Evolutionary conservation across 2,329 filamentous ascomycete species (phyloP).

Genomic region (Aspergillus transmontanensis): DNA sequence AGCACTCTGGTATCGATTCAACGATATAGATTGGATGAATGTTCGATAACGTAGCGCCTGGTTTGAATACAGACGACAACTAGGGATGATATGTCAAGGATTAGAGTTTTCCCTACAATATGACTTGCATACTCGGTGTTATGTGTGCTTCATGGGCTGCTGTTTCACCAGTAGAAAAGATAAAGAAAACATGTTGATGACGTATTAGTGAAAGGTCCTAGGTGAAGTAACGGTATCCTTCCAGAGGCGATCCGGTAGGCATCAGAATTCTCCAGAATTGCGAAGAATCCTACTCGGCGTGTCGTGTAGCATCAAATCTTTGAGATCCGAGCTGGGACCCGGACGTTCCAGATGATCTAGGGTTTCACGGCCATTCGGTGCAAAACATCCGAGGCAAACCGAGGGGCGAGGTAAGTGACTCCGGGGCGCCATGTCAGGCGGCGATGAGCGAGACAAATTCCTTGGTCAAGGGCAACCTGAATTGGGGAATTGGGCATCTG

Average conservation of each 20-base stretch:
- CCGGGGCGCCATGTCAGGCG: neutral
- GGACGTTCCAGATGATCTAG: neutral
- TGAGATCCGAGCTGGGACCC: neutral
- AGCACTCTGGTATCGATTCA: neutral
- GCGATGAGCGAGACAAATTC: neutral
- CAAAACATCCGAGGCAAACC: neutral
- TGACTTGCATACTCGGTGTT: neutral
- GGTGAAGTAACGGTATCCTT: neutral
- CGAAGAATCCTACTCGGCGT: neutral
- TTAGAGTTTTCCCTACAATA: neutral
- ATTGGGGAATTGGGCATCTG: neutral
- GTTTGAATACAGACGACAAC: neutral
- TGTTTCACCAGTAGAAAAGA: neutral
- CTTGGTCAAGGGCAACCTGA: neutral
- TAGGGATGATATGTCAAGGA: neutral
- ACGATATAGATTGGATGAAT: neutral
- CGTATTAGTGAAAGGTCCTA: neutral
- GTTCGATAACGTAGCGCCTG: neutral
- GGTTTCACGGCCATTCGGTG: conserved; percentile 1
- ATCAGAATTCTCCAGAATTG: neutral
- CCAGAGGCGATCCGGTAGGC: neutral
- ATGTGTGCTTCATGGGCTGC: neutral
- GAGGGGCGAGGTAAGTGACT: conserved; percentile 1
- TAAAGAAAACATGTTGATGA: too few species aligned
- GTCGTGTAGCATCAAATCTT: neutral